Evolutionary conservation across 495 filamentous ascomycete genomes (phyloP).

Genomic region (Durotheca rogersii): DNA sequence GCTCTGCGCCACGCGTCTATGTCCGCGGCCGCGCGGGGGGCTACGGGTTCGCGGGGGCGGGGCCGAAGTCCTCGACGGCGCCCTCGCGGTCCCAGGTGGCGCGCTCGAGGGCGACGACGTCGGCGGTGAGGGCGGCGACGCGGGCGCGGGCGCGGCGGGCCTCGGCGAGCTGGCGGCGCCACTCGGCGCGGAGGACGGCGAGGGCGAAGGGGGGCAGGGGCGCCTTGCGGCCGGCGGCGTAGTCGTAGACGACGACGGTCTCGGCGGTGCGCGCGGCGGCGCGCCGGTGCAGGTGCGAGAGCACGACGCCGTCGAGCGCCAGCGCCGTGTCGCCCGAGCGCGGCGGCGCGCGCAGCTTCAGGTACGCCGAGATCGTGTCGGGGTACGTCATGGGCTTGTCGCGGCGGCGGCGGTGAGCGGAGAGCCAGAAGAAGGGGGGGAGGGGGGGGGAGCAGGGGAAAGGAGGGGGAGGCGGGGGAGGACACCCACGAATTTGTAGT

Average conservation of each 20-base stretch:
- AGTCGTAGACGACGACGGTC: slow-evolving; percentile 86
- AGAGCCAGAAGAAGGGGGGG: background rate
- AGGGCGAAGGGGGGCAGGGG: slow-evolving; percentile 67
- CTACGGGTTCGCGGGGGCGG: slow-evolving; percentile 26
- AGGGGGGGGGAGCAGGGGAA: background rate
- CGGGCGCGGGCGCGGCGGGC: slow-evolving; percentile 44
- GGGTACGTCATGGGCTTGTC: slow-evolving; percentile 93
- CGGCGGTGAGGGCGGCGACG: slow-evolving; percentile 56
- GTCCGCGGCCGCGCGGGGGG: too few species aligned
- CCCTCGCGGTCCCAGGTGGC: slow-evolving; percentile 72
- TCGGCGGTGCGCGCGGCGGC: slow-evolving; percentile 78
- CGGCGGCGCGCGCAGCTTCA: slow-evolving; percentile 64
- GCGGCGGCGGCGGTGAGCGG: too few species aligned
- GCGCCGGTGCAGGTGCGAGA: slow-evolving; percentile 78
- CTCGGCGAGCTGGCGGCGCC: slow-evolving; percentile 64
- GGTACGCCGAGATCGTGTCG: slow-evolving; percentile 83
- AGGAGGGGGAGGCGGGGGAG: background rate
- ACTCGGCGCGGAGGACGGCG: slow-evolving; percentile 64
- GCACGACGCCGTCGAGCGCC: slow-evolving; percentile 60
- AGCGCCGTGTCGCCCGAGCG: slow-evolving; percentile 36
- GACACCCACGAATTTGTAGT: slow-evolving; percentile 84
- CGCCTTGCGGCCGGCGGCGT: slow-evolving; percentile 57
- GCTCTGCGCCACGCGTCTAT: too few species aligned
- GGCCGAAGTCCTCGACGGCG: slow-evolving; percentile 71
- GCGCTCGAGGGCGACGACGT: slow-evolving; percentile 64